Evolutionary conservation across 768 basidiomycete genomes (phyloP).

Genomic region (Pleurotus cornucopiae): DNA sequence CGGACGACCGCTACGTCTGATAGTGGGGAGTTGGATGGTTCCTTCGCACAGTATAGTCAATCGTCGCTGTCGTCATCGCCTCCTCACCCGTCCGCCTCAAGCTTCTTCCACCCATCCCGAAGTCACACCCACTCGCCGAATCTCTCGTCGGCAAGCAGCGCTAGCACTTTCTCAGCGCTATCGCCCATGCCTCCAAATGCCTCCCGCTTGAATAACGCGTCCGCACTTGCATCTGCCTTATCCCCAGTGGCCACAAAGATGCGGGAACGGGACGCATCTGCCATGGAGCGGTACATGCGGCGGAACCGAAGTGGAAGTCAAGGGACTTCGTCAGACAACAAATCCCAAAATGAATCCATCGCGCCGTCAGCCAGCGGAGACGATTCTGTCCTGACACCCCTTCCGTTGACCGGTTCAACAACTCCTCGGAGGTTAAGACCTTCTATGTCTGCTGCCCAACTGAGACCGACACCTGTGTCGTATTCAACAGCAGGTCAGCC

Average conservation of each 20-base stretch:
- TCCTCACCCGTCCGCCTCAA: slow-evolving; percentile 47
- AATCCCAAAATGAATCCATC: slow-evolving; percentile 52
- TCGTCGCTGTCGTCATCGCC: slow-evolving; percentile 62
- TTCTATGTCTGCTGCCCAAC: slow-evolving; percentile 75
- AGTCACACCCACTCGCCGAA: slow-evolving; percentile 24
- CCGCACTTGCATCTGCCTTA: slow-evolving; percentile 42
- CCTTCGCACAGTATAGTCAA: slow-evolving; percentile 39
- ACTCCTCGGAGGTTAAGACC: slow-evolving; percentile 65
- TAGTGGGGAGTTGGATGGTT: slow-evolving; percentile 58
- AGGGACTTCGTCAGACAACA: slow-evolving; percentile 66
- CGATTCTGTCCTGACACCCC: slow-evolving; percentile 15
- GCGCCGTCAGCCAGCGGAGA: not conserved
- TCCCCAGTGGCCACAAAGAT: slow-evolving; percentile 80
- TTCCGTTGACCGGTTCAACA: slow-evolving; percentile 46
- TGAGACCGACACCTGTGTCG: slow-evolving; percentile 48
- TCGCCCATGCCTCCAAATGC: slow-evolving; percentile 28
- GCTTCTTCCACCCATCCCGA: slow-evolving; percentile 28
- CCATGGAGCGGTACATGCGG: slow-evolving; percentile 81
- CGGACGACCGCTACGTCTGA: slow-evolving; percentile 74
- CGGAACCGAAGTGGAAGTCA: slow-evolving; percentile 81
- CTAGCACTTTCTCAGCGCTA: slow-evolving; percentile 21
- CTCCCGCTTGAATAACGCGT: slow-evolving; percentile 26
- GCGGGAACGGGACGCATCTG: slow-evolving; percentile 80
- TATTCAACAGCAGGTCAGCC: slow-evolving; percentile 29
- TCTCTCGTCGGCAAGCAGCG: slow-evolving; percentile 25